Evolutionary conservation across 2,329 filamentous ascomycete species (phyloP).

Genomic region (Huntiella moniliformis): DNA sequence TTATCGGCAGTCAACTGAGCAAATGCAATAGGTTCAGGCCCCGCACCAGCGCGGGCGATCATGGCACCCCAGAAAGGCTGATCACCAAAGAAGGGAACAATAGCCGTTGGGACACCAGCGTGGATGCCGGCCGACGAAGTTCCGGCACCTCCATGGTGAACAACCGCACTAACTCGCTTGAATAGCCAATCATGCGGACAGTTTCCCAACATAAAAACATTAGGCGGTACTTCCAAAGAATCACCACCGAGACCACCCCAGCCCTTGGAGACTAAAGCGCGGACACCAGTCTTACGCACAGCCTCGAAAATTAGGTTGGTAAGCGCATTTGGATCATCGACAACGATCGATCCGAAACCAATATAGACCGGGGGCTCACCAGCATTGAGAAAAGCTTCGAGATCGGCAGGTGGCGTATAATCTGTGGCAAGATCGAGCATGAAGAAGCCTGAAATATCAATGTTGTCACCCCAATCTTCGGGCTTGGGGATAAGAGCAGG

Average conservation of each 20-base stretch:
- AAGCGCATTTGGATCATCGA: slow-evolving; percentile 54
- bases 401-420: slow-evolving; percentile 45
- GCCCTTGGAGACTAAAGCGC: slow-evolving; percentile 68
- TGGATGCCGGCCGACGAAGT: slow-evolving; percentile 78
- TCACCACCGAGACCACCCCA: slow-evolving; percentile 74
- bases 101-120: slow-evolving; percentile 58
- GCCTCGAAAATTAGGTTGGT: slow-evolving; percentile 57
- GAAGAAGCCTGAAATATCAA: slow-evolving; percentile 59
- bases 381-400: slow-evolving; percentile 45
- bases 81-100: slow-evolving; percentile 76
- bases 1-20: slow-evolving; percentile 47
- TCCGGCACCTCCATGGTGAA: slow-evolving; percentile 75
- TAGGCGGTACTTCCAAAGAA: slow-evolving; percentile 48
- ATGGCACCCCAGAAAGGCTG: slow-evolving; percentile 72
- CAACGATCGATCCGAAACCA: slow-evolving; percentile 67
- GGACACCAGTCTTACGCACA: slow-evolving; percentile 44
- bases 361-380: slow-evolving; percentile 64
- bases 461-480: slow-evolving; percentile 52
- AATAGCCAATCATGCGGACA: slow-evolving; percentile 84
- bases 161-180: slow-evolving; percentile 58
- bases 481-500: slow-evolving; percentile 63
- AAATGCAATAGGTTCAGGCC: slow-evolving; percentile 50
- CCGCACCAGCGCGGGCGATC: slow-evolving; percentile 52
- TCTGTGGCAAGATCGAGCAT: slow-evolving; percentile 50
- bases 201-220: slow-evolving; percentile 69